phyloP scores from a whole-genome alignment of 208 protist species.

The Leishmania tarentolae region DNA sequence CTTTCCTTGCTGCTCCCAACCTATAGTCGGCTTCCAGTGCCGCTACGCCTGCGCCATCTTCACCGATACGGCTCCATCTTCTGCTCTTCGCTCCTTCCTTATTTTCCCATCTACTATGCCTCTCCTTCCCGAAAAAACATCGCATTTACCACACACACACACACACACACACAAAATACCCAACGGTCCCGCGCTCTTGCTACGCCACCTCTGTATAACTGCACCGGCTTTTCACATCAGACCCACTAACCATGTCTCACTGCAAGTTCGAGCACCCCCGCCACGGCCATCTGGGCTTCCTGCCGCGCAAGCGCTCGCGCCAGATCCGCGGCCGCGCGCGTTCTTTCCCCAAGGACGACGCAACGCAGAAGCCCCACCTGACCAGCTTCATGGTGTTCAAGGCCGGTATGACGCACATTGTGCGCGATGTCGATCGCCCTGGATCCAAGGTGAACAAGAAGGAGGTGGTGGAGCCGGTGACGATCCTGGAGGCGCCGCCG shows the following conservation, averaged over 20 bases:
- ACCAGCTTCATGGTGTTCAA: conserved; percentile 57
- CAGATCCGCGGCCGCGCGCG: neutral
- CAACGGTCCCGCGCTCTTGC: too few species aligned
- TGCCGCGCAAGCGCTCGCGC: conserved; percentile 96
- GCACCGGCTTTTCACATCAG: neutral
- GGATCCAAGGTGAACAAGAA: conserved; percentile 98
- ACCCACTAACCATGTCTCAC: conserved; percentile 76
- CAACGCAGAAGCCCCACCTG: too few species aligned
- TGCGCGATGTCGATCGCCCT: conserved; percentile 97
- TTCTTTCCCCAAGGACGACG: too few species aligned
- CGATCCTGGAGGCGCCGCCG: conserved; percentile 98
- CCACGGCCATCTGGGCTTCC: conserved; percentile 98
- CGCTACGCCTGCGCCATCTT: neutral
- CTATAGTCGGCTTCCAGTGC: too few species aligned
- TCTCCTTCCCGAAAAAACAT: neutral
- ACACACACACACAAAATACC: too few species aligned
- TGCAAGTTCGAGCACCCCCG: conserved; percentile 98
- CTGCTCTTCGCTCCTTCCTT: neutral
- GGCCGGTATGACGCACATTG: conserved; percentile 99
- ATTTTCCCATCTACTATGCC: neutral
- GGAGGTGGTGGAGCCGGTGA: conserved; percentile 98
- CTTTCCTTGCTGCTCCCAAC: too few species aligned
- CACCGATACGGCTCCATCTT: neutral
- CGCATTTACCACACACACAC: neutral
- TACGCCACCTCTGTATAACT: too few species aligned